phyloP scores from a whole-genome alignment of 352 stramenopile genomes.

The Phytophthora macrochlamydospora region DNA sequence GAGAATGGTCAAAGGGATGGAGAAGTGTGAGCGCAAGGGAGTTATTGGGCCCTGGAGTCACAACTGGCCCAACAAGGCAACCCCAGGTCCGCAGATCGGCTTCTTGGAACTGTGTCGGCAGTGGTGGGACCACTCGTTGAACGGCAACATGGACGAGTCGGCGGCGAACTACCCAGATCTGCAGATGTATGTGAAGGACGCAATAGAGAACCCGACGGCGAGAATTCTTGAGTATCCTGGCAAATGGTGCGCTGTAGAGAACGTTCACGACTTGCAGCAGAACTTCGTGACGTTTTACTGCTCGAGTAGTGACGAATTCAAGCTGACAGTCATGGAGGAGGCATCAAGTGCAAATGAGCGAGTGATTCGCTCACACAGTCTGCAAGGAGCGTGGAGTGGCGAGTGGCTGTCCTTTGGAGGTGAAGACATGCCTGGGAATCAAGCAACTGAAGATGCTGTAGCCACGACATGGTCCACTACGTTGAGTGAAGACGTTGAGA shows the following conservation, averaged over 20 bases:
- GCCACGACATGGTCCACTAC: constrained; percentile 39
- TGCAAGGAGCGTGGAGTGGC: constrained; percentile 55
- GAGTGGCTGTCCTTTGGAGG: constrained; percentile 61
- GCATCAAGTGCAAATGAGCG: constrained; percentile 14
- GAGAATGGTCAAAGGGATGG: constrained; percentile 44
- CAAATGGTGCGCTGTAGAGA: constrained; percentile 42
- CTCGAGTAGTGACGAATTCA: constrained; percentile 12
- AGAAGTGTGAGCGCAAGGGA: constrained; percentile 41
- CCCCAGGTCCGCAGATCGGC: constrained; percentile 44
- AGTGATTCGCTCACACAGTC: constrained; percentile 28
- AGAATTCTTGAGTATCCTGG: constrained; percentile 49
- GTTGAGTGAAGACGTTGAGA: constrained; percentile 32
- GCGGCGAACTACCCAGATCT: constrained; percentile 38
- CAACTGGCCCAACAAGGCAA: constrained; percentile 57
- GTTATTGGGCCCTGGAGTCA: constrained; percentile 59
- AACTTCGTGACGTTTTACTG: constrained; percentile 43
- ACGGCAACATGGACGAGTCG: constrained; percentile 28
- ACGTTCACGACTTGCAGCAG: constrained; percentile 38
- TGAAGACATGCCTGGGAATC: constrained; percentile 52
- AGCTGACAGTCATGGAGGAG: constrained; percentile 7
- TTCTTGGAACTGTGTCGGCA: constrained; percentile 56
- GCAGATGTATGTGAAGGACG: constrained; percentile 55
- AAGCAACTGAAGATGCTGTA: constrained; percentile 41
- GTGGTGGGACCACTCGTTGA: constrained; percentile 52
- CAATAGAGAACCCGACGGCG: constrained; percentile 34